Evolutionary conservation across 768 basidiomycete species (phyloP).

Genomic region (Russula griseocarnosa): DNA sequence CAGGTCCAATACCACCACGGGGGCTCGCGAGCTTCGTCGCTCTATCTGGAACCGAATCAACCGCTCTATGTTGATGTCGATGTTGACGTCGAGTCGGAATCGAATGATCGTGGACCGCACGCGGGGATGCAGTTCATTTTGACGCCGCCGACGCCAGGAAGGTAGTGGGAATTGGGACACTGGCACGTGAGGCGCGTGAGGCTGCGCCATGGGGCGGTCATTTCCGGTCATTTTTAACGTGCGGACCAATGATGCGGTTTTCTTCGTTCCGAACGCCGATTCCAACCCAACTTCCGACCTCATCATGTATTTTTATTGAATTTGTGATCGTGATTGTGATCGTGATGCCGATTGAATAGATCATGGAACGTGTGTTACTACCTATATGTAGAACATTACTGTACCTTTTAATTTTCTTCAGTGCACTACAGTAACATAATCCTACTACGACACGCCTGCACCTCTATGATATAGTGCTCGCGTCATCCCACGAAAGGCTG

Average conservation of each 20-base stretch:
- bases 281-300: background rate
- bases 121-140: slow-evolving; percentile 22
- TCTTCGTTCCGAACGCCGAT: background rate
- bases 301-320: background rate
- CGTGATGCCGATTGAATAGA: background rate
- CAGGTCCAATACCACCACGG: too few relatives aligned
- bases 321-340: background rate
- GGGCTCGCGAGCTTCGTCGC: slow-evolving; percentile 14
- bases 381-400: background rate
- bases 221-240: too few relatives aligned
- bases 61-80: slow-evolving; percentile 24
- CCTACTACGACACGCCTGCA: too few relatives aligned
- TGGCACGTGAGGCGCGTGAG: background rate
- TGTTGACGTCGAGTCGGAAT: slow-evolving; percentile 16
- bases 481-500: too few relatives aligned
- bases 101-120: background rate
- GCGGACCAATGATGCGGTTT: background rate
- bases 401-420: background rate
- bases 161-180: background rate
- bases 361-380: background rate
- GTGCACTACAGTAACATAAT: too few relatives aligned
- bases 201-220: too few relatives aligned
- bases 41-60: slow-evolving; percentile 22
- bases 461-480: too few relatives aligned
- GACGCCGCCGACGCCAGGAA: slow-evolving; percentile 25